Evolutionary conservation across 768 basidiomycete genomes (phyloP).

Genomic region (Lactarius hatsudake): DNA sequence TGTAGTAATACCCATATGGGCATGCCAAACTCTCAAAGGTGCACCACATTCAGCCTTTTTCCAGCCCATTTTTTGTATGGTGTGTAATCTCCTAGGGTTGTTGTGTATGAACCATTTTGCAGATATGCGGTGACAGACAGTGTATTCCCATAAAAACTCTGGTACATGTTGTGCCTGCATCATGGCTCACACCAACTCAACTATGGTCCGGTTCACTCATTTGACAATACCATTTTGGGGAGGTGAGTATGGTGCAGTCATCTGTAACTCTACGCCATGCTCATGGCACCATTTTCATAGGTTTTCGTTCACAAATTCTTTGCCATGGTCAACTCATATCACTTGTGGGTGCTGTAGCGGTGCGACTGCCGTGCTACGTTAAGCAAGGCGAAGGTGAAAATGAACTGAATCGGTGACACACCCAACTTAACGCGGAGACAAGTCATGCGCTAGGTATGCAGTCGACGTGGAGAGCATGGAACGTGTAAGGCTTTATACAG

Average conservation of each 20-base stretch:
- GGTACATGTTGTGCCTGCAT: background rate
- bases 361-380: too few species aligned
- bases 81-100: accelerated
- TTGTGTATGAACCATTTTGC: background rate
- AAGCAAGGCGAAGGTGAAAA: too few species aligned
- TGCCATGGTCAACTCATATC: background rate
- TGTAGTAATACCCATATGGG: background rate
- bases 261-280: background rate
- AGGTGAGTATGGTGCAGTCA: background rate
- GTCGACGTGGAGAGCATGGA: too few species aligned
- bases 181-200: background rate
- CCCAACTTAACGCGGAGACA: too few species aligned
- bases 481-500: too few species aligned
- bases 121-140: background rate
- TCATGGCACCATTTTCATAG: background rate
- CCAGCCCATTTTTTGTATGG: background rate
- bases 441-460: too few species aligned
- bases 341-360: too few species aligned
- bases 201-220: background rate
- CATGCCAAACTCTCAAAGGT: background rate
- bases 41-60: background rate
- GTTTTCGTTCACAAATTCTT: background rate
- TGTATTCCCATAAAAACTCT: background rate
- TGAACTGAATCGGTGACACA: too few species aligned
- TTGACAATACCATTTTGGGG: background rate